Evolutionary conservation across 1,284 basidiomycete genomes (phyloP), one percentile per base, ranked within the genome.

Genomic region (Moesziomyces globuligerus): DNA sequence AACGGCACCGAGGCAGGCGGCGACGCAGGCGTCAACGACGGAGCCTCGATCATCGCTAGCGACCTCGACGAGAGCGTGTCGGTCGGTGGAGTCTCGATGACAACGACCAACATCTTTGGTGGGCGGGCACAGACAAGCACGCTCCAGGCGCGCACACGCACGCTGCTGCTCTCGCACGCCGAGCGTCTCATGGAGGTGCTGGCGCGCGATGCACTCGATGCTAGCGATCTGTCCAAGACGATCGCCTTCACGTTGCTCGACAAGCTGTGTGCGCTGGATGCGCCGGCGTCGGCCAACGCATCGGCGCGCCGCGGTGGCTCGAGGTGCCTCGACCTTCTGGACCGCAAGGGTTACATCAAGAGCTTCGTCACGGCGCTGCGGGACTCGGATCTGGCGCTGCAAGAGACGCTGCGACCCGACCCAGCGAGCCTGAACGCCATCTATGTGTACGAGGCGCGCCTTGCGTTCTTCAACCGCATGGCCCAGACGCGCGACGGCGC

Each of bases 161-260:
- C 83, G 90, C 8, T 90, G 50, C 84, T 87, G 28, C 85, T 89
- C 54, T 65, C 81, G 1, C 81, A 83, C 32, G 83, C 84, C 44
- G 94, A 96, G 59, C 87, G 90, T 4, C 84, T 98, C 20, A 86
- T 94, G 0, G 84, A 89, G 0, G 86, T 89, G n/a, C 85, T 97
- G 25, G 89, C 91, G 34, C 87, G 92, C 18, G 95, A 98, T 80
- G 94, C 93, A 1, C 90, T 94, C 57, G 94, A 97, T 74, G 94
- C 93, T 10, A 89, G 90, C 26, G 94, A 97, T 80, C 91, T 98
- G 0, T 97, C 94, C 94, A 92, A 94, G 84, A 95, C 94, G 18
- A 89, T 94, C 25, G 90, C 92, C 18, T 95, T 94, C 80, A 91
- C 92, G 84, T 85, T 92, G 6, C 85, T 95, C 47, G 91, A 94